Base-by-base conservation (phyloP, 177 flowering plant genomes). In the Vitis hybrid region DNA sequence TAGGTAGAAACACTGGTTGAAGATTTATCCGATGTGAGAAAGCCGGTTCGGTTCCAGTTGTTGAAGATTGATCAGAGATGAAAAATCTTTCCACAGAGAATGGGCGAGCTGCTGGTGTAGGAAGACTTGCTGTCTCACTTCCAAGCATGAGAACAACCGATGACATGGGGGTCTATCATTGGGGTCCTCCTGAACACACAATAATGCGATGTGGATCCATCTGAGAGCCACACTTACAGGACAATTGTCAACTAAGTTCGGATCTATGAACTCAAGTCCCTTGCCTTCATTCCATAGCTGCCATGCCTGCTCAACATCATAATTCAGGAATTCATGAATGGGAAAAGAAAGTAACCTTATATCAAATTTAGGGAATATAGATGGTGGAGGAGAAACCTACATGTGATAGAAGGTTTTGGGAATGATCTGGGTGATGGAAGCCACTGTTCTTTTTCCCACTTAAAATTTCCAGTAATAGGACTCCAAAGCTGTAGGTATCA, bases 111-210 rank as follows among this genome's bases (percentile, higher is more conserved):
- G 63, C 45, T 39, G 81, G 84, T n/a, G 12, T 60, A 2, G 86
- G 78, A 8, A 84, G 77, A 20, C 56, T 63, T 13, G 74, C 19
- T 1, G 76, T 66, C 10, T 77, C 50, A 59, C 81, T 83, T 18
- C 69, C 73, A 12, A 88, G 78, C 88, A 86, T 78, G 3, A 78
- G 48, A 8, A 81, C 71, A 3, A 82, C 82, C 0, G 71, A 49
- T 15, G 84, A 71, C 80, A 86, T 86, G 9, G 70, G 73, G 90
- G 92, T 65, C 89, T 70, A 3, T 74, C 63, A 2, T n/a, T 77
- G 1, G 79, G 67, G 16, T 74, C 68, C 29, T 85, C 85, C 60
- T 87, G 85, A 34, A 77, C 74, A 57, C 82, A 79, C 53, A 79
- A 48, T 74, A 82, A 61, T 49, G 79, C 84, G 11, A 82, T 71